Evolutionary conservation across 345 rosid genomes (phyloP), one percentile per base, ranked within the genome.

Genomic region (Gossypium mustelinum): DNA sequence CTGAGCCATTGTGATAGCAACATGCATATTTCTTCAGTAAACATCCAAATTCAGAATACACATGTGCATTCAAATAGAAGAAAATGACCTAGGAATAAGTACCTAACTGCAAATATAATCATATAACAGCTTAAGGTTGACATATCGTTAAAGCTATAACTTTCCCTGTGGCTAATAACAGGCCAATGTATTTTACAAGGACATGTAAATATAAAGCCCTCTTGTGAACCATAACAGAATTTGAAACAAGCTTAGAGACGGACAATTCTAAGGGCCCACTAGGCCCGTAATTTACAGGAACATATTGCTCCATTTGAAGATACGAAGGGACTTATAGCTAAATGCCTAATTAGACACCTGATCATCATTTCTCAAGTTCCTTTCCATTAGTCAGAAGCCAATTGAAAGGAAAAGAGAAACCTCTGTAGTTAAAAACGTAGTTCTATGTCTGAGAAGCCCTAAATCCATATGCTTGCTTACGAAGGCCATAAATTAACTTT

Each of bases 321-420:
- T 47, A 68, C 20, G 72, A 9, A 47, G 34, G 57, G 57, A 47
- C 18, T 44, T 13, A 48, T 68, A 12, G 71, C 71, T 25, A 41
- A 48, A 68, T 68, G 71, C 20, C 34, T 68, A 22, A 5, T 68
- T 45, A 47, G 71, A 47, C 17, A 17, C 11, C 47, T 14, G 11
- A 68, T 47, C 34, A 14, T 68, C 72, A 67, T 67, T 67, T 66
- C 48, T 24, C 71, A 67, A 7, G 24, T 22, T 7, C 54, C 18
- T 22, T 22, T 68, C 16, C 2, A 68, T 1, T 48, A 68, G 72
- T 8, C 22, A 39, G 41, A 64, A 41, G 50, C 50, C 13, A 41
- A 48, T 24, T 3, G 20, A 47, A 18, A 68, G 11, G 51, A 17
- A 68, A 13, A 7, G 14, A 18, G 9, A 44, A 14, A 44, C 20